phyloP scores from a whole-genome alignment of 1,139 yeast species.

The Candida tropicalis region DNA sequence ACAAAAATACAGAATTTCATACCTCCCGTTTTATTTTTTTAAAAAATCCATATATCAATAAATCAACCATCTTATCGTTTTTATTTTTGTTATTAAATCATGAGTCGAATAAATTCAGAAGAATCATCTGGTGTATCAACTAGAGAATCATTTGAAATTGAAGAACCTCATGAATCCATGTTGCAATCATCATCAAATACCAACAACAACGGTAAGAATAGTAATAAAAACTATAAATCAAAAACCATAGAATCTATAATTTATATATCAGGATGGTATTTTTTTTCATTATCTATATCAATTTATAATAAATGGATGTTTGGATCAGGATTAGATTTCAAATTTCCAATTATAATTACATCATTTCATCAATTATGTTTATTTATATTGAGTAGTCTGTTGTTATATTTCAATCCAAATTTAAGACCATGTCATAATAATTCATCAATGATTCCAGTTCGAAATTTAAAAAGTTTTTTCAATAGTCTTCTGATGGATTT shows the following conservation, averaged over 20 bases:
- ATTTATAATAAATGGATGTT: conserved; percentile 98
- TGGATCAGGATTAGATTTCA: conserved; percentile 70
- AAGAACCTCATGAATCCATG: neutral
- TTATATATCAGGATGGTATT: conserved; percentile 52
- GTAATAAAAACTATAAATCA: conserved; percentile 1
- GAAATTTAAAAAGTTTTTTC: conserved; percentile 17
- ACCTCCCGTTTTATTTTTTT: neutral
- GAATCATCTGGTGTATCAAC: conserved; percentile 6
- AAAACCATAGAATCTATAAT: conserved; percentile 16
- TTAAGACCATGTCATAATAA: conserved; percentile 40
- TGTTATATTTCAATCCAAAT: conserved; percentile 49
- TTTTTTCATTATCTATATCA: conserved; percentile 74
- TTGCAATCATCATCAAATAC: too few species aligned
- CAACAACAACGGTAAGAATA: neutral
- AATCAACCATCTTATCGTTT: too few species aligned
- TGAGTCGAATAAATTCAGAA: conserved; percentile 4
- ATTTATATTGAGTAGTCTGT: conserved; percentile 46
- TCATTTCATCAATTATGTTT: conserved; percentile 82
- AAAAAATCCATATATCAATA: neutral
- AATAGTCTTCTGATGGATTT: conserved; percentile 19
- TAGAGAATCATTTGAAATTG: conserved; percentile 8
- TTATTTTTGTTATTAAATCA: too few species aligned
- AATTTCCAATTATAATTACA: conserved; percentile 83
- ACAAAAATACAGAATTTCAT: neutral
- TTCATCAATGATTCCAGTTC: neutral